Percentiles rank a stretch among this genome's conserved stretches.
These are phyloP conservation scores for Lepidium aucheri DNA, from an alignment of 345 rosid species.

Conservation along the genomic window DNA sequence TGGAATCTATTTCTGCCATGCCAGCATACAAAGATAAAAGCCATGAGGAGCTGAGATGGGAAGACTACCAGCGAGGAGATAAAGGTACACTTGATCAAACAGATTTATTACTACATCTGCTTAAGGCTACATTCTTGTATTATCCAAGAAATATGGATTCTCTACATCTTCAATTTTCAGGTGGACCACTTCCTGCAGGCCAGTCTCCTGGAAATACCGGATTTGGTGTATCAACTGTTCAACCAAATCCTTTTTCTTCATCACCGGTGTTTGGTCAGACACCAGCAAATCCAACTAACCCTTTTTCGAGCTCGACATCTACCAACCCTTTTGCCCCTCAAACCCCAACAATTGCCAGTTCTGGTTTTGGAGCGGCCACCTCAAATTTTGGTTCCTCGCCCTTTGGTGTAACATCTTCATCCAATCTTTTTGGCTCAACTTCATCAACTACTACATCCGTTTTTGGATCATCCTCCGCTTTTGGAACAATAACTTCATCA, in stretches of 20 bases:
- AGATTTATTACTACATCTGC: not conserved
- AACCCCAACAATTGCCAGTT: constrained; percentile 35
- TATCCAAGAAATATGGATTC: not conserved
- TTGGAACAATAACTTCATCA: constrained; percentile 42
- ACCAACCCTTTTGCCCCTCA: constrained; percentile 61
- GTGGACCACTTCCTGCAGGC: constrained; percentile 65
- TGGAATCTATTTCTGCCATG: constrained; percentile 94
- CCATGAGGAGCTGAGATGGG: constrained; percentile 97
- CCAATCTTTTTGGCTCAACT: constrained; percentile 46
- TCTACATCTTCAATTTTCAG: constrained; percentile 32
- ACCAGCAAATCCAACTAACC: constrained; percentile 47
- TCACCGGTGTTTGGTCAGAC: constrained; percentile 49
- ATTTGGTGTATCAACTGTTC: constrained; percentile 45
- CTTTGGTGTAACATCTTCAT: constrained; percentile 40
- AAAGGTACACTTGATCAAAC: constrained; percentile 50
- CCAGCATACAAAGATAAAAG: constrained; percentile 73
- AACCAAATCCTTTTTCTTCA: constrained; percentile 52
- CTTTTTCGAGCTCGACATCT: constrained; percentile 34
- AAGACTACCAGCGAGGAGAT: constrained; percentile 95
- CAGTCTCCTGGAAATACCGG: constrained; percentile 54
- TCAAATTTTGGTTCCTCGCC: constrained; percentile 40
- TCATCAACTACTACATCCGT: constrained; percentile 49
- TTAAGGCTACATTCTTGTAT: constrained; percentile 1
- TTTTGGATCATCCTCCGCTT: constrained; percentile 49
- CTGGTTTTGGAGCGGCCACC: constrained; percentile 30